These are phyloP conservation scores for Discostella stelligera DNA, from an alignment of 352 stramenopile species.

Conservation along the genomic window DNA sequence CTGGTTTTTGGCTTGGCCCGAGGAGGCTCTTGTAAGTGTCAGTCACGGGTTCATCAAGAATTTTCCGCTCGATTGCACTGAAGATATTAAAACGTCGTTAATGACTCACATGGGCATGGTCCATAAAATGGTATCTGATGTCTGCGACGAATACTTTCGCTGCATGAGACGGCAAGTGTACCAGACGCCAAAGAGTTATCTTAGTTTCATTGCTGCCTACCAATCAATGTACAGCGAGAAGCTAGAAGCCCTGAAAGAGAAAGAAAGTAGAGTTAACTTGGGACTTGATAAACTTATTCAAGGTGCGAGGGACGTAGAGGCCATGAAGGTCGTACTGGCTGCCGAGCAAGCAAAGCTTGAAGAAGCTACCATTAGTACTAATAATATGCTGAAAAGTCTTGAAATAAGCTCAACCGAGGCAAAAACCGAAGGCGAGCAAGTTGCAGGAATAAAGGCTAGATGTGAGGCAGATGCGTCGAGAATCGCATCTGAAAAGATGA, in stretches of 20 bases:
- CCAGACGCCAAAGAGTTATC: constrained; percentile 97
- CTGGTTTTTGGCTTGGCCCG: constrained; percentile 98
- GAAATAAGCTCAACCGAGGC: constrained; percentile 94
- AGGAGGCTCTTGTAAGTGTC: constrained; percentile 96
- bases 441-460: constrained; percentile 92
- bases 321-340: constrained; percentile 95
- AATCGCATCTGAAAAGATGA: constrained; percentile 93
- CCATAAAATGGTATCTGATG: constrained; percentile 94
- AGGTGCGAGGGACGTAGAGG: constrained; percentile 93
- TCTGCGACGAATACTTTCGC: constrained; percentile 97
- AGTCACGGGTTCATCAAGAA: constrained; percentile 95
- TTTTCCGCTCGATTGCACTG: constrained; percentile 91
- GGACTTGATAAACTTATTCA: constrained; percentile 97
- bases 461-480: constrained; percentile 93
- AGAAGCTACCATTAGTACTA: constrained; percentile 94
- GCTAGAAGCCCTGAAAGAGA: constrained; percentile 88
- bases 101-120: constrained; percentile 98
- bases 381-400: constrained; percentile 95
- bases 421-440: constrained; percentile 96
- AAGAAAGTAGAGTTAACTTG: constrained; percentile 95
- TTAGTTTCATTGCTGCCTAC: constrained; percentile 98
- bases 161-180: constrained; percentile 97
- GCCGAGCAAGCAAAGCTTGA: constrained; percentile 95
- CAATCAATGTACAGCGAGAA: constrained; percentile 93
- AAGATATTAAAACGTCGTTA: constrained; percentile 84